Base-by-base conservation (phyloP, 441 rosid genomes). In the Mallotus japonicus region DNA sequence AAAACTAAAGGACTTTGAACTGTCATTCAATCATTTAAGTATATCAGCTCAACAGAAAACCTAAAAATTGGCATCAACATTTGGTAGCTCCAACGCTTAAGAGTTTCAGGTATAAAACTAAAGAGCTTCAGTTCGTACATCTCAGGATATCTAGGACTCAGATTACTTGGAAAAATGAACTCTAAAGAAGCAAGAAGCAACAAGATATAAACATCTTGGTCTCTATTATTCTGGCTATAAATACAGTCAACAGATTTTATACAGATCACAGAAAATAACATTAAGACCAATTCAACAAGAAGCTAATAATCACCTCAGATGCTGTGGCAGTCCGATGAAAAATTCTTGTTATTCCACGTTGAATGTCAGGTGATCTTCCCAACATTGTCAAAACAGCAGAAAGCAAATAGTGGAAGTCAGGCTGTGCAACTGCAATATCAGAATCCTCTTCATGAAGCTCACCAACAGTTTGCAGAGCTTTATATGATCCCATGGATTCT, bases 311-410 rank as follows among this genome's bases (percentile, higher is more conserved):
- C 80, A 94, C 99, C 97, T 95, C 97, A 78, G 89, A 71, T 67
- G 95, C 87, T 78, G 90, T 82, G 74, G 97, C 94, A 81, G 97
- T 95, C 51, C 85, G 90, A 84, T 91, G 96, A 81, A 92, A 95
- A 71, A 95, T 92, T 84, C 97, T 90, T 70, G 97, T 88, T 83
- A 91, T 87, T 81, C 99, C 99, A 71, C 97, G 97, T 76, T 95
- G 97, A 79, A 95, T 83, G 82, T 95, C 99, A 69, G 90, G 89
- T 62, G 89, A 83, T 80, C 90, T 87, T 77, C 93, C 89, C 86
- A 91, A 84, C 65, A 65, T 70, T 71, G 92, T 91, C 87, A 95
- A 85, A 79, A 89, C 89, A 56, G 92, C 73, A 59, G 92, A 89
- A 84, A 95, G 84, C 75, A 89, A 61, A 67, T 72, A 62, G 78